Conservation (phyloP, 192 early-diverging fungal species). For the Hyaloraphidium curvatum region DNA sequence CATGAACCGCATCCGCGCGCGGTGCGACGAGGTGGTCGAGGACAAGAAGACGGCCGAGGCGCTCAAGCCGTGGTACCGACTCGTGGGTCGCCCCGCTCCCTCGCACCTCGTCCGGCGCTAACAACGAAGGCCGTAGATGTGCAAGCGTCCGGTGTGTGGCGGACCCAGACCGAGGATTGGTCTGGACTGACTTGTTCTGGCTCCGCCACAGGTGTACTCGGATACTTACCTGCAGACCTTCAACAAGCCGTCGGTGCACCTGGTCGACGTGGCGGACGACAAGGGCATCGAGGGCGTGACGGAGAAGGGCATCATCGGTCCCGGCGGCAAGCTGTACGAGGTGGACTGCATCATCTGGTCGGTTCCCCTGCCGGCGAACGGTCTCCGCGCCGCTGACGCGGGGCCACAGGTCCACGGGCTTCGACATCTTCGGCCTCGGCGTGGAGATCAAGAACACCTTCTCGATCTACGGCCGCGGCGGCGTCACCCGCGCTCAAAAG, state of each 20-base stretch:
- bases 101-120: no score
- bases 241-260: neutral
- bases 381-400: no score
- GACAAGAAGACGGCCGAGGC: constrained; percentile 4
- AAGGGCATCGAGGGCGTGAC: neutral
- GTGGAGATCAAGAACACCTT: no score
- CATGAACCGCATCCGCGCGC: neutral
- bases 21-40: neutral
- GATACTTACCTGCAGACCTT: neutral
- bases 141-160: neutral
- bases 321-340: neutral
- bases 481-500: neutral
- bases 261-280: neutral
- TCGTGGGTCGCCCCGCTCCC: no score
- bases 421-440: no score
- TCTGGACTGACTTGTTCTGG: no score
- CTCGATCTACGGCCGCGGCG: neutral
- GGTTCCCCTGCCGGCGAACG: no score
- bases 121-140: no score
- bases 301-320: neutral
- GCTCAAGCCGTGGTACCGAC: constrained; percentile 2
- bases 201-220: neutral
- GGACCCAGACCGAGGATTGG: no score
- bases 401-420: no score
- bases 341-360: constrained; percentile 1